Conservation (phyloP, 352 stramenopile species). For the Phytopythium aichiense region DNA sequence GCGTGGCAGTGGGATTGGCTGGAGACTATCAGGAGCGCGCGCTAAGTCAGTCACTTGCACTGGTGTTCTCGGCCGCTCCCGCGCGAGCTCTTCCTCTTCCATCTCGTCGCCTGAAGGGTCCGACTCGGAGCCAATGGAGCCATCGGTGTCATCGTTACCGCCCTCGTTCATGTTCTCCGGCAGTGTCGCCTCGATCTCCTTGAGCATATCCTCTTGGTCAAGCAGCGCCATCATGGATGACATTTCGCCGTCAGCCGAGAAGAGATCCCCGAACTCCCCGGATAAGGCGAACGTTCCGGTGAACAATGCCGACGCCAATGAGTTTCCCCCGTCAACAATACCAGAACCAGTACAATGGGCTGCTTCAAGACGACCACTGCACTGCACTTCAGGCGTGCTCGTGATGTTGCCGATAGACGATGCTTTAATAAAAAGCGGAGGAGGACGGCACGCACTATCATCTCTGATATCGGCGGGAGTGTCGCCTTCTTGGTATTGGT, state of each 20-base stretch:
- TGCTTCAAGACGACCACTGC: background rate
- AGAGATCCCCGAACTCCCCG: slow-evolving; percentile 28
- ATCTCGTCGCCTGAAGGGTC: slow-evolving; percentile 72
- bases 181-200: slow-evolving; percentile 64
- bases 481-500: background rate
- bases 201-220: slow-evolving; percentile 48
- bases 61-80: slow-evolving; percentile 13
- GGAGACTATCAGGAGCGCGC: background rate
- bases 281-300: slow-evolving; percentile 9
- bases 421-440: background rate
- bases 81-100: slow-evolving; percentile 44
- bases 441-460: background rate
- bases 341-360: background rate
- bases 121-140: slow-evolving; percentile 58
- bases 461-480: background rate
- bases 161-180: slow-evolving; percentile 41
- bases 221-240: slow-evolving; percentile 31
- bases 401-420: background rate
- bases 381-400: background rate
- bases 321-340: background rate
- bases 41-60: background rate
- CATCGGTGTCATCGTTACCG: slow-evolving; percentile 40
- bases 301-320: background rate
- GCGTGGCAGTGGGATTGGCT: background rate
- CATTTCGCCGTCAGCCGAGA: slow-evolving; percentile 21